phyloP scores from a whole-genome alignment of 257 asterid genomes.

The Ligustrum vulgare region DNA sequence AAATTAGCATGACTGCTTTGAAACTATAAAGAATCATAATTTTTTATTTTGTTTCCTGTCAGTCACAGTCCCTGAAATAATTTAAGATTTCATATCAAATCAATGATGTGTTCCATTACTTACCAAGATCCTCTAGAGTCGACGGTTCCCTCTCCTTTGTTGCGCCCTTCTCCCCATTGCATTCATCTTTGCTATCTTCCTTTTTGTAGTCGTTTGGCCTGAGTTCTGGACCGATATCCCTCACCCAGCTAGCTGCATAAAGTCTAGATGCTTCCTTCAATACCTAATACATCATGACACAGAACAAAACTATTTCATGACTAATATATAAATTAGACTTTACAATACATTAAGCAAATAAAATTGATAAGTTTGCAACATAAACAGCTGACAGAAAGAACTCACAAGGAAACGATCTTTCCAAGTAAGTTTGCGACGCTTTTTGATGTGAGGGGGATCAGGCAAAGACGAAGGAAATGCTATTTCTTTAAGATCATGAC shows the following conservation, averaged over 20 bases:
- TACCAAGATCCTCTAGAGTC: conserved; percentile 88
- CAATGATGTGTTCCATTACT: conserved; percentile 9
- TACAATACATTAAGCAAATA: neutral
- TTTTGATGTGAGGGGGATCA: conserved; percentile 77
- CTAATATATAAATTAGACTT: neutral
- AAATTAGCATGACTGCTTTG: neutral
- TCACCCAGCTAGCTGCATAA: conserved; percentile 88
- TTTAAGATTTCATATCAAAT: neutral
- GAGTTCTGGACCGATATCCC: conserved; percentile 94
- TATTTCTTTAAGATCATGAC: conserved; percentile 86
- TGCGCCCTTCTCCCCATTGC: conserved; percentile 28
- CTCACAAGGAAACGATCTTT: conserved; percentile 74
- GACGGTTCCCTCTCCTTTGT: conserved; percentile 62
- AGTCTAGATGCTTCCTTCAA: conserved; percentile 82
- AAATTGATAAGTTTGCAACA: neutral
- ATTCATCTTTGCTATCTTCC: conserved; percentile 33
- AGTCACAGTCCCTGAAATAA: neutral
- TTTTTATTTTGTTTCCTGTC: neutral
- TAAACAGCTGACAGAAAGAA: conserved; percentile 10
- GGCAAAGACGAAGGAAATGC: conserved; percentile 92
- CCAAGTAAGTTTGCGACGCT: conserved; percentile 59
- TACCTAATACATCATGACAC: conserved; percentile 41
- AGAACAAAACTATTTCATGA: neutral
- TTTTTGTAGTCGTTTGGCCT: conserved; percentile 76
- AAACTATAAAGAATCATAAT: neutral